Conservation (phyloP, 352 stramenopile genomes). For the Globisporangium cederbergense region DNA sequence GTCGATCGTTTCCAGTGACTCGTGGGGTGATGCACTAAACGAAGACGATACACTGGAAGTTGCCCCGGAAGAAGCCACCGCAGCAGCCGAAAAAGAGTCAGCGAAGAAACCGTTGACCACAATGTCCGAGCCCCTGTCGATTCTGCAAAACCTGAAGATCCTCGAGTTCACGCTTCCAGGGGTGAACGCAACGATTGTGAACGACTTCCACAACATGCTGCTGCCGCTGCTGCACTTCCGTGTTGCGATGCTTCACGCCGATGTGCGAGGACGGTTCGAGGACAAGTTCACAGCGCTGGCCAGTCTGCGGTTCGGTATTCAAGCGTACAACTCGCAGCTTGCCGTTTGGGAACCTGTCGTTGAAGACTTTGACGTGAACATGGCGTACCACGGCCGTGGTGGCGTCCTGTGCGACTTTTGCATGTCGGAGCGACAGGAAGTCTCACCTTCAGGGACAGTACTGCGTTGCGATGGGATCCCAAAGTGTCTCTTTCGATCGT, state of each 20-base stretch:
- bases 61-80: not conserved
- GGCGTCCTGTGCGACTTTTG: constrained; percentile 79
- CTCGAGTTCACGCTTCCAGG: constrained; percentile 73
- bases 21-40: constrained; percentile 13
- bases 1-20: constrained; percentile 46
- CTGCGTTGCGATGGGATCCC: constrained; percentile 69
- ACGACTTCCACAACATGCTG: constrained; percentile 88
- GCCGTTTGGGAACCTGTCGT: constrained; percentile 83
- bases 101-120: constrained; percentile 20
- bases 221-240: constrained; percentile 78
- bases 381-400: constrained; percentile 61
- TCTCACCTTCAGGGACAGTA: constrained; percentile 51
- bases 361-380: constrained; percentile 82
- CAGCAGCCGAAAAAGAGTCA: not conserved
- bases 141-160: constrained; percentile 69
- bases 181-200: constrained; percentile 78
- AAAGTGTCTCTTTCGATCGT: constrained; percentile 64
- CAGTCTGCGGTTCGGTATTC: constrained; percentile 63
- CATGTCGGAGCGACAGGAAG: constrained; percentile 63
- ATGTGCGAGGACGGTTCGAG: constrained; percentile 60
- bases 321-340: constrained; percentile 86
- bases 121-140: constrained; percentile 24
- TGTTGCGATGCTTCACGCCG: constrained; percentile 57
- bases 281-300: constrained; percentile 59
- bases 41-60: not conserved